phyloP scores from a whole-genome alignment of 768 basidiomycete species.

The Rhodocollybia butyracea region DNA sequence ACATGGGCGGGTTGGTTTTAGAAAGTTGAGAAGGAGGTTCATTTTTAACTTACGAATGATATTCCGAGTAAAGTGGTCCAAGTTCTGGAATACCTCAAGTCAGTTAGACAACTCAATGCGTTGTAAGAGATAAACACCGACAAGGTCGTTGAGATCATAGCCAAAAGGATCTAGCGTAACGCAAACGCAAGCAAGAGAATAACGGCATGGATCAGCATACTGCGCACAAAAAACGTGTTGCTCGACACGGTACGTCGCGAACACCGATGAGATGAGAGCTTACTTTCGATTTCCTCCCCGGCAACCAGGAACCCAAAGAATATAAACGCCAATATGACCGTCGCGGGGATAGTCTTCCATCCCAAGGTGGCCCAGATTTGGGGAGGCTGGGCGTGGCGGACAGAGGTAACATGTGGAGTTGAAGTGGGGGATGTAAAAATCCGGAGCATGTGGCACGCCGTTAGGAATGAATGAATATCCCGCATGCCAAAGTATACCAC shows the following conservation, averaged over 20 bases:
- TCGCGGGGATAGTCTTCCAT: constrained; percentile 42
- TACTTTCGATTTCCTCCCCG: constrained; percentile 75
- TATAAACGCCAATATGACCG: constrained; percentile 43
- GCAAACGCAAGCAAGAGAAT: not conserved
- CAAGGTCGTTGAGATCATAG: constrained; percentile 73
- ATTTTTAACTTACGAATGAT: constrained; percentile 49
- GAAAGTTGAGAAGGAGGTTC: not conserved
- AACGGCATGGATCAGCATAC: not conserved
- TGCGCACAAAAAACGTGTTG: not conserved
- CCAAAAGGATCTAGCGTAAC: constrained; percentile 47
- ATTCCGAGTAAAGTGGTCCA: constrained; percentile 69
- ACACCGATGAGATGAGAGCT: too few relatives aligned
- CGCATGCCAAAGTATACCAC: not conserved
- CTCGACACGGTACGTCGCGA: not conserved
- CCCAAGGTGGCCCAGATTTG: constrained; percentile 34
- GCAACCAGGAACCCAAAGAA: constrained; percentile 75
- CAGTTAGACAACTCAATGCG: not conserved
- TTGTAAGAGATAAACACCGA: constrained; percentile 22
- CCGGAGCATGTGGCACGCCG: not conserved
- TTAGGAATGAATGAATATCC: not conserved
- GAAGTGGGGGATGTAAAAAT: not conserved
- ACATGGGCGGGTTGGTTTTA: not conserved
- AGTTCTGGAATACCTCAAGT: constrained; percentile 36
- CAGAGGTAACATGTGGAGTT: not conserved
- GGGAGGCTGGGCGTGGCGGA: constrained; percentile 31